These are phyloP conservation scores for Apiosordaria backusii DNA, from an alignment of 495 filamentous ascomycete species.

Conservation along the genomic window DNA sequence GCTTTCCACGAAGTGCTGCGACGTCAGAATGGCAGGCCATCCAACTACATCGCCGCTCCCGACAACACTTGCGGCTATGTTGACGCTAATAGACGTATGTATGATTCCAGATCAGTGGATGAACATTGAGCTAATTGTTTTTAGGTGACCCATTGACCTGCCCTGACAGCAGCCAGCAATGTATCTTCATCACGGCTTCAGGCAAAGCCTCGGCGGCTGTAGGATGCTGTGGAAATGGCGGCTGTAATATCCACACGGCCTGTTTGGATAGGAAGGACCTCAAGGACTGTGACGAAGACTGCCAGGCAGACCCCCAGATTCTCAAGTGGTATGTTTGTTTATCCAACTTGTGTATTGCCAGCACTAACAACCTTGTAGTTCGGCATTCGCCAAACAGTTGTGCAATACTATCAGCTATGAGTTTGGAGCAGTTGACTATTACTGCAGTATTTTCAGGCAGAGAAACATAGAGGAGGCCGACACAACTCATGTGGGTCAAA, in stretches of 20 bases:
- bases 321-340: slow-evolving; percentile 37
- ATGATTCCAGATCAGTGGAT: neutral
- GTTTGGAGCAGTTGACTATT: slow-evolving; percentile 38
- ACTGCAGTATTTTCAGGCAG: slow-evolving; percentile 31
- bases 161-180: slow-evolving; percentile 18
- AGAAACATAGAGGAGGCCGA: slow-evolving; percentile 31
- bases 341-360: too few species aligned
- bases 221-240: slow-evolving; percentile 35
- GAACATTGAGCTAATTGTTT: slow-evolving; percentile 1
- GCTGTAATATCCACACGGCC: slow-evolving; percentile 29
- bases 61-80: slow-evolving; percentile 52
- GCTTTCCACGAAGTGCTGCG: slow-evolving; percentile 29
- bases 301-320: slow-evolving; percentile 33
- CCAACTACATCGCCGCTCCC: slow-evolving; percentile 41
- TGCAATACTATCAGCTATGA: slow-evolving; percentile 40
- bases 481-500: slow-evolving; percentile 37
- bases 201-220: slow-evolving; percentile 28
- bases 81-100: slow-evolving; percentile 33
- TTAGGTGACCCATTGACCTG: slow-evolving; percentile 38
- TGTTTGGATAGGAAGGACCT: slow-evolving; percentile 33
- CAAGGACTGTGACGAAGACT: slow-evolving; percentile 36
- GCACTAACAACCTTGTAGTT: neutral
- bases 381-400: slow-evolving; percentile 15
- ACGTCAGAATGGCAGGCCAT: slow-evolving; percentile 26
- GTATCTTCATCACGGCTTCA: slow-evolving; percentile 33